A percentile compares a stretch with the other conserved stretches of the same genome.
Conservation (phyloP, 192 early-diverging fungal genomes). For the Entomortierella beljakovae region DNA sequence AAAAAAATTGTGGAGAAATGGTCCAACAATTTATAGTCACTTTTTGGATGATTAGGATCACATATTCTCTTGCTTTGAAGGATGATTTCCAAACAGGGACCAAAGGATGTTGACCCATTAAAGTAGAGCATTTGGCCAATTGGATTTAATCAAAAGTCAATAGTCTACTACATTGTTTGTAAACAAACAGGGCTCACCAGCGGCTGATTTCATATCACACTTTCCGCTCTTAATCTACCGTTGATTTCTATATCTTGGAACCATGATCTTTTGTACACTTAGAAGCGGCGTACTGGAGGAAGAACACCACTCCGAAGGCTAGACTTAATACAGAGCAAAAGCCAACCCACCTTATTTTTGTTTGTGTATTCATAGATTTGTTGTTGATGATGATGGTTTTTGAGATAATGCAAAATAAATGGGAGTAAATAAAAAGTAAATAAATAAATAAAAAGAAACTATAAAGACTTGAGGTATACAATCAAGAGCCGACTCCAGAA, state of each 20-base stretch:
- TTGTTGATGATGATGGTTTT: no score
- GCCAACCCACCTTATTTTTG: no score
- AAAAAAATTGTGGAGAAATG: constrained; percentile 31
- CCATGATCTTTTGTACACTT: no score
- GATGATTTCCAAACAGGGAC: not conserved
- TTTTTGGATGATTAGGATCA: not conserved
- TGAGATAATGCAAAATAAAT: not conserved
- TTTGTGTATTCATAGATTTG: not conserved
- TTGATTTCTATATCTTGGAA: no score
- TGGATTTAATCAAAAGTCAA: no score
- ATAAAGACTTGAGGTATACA: not conserved
- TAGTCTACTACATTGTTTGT: no score
- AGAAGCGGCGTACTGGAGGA: no score
- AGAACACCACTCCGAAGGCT: no score
- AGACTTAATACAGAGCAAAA: not conserved
- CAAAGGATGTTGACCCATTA: not conserved
- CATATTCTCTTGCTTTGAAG: not conserved
- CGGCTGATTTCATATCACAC: no score
- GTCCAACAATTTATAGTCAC: constrained; percentile 28
- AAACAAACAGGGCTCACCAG: no score
- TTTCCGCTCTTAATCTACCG: no score
- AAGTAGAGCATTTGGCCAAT: no score
- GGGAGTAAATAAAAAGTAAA: not conserved
- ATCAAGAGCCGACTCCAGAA: not conserved
- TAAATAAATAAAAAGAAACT: not conserved